phyloP scores from a whole-genome alignment of 2,329 filamentous ascomycete species.

The Hypocreales sp. region DNA sequence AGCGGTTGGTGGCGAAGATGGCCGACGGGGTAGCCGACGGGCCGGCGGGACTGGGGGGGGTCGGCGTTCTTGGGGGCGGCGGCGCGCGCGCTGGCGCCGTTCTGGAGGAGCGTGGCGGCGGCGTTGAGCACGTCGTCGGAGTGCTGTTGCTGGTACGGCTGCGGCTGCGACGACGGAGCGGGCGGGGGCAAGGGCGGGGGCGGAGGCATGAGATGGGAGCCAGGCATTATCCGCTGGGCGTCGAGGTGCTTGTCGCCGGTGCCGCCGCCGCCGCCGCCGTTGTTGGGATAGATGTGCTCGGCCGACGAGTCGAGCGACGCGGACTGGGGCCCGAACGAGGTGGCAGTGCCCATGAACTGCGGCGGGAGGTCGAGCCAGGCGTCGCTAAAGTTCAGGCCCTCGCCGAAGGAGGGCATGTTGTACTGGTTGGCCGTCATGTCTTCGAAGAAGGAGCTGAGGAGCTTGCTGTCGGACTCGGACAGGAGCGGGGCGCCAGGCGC shows the following conservation, averaged over 20 bases:
- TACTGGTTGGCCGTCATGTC: constrained; percentile 35
- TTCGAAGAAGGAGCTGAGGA: constrained; percentile 42
- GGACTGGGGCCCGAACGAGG: constrained; percentile 43
- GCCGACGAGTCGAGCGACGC: constrained; percentile 7
- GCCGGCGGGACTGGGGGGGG: constrained; percentile 8
- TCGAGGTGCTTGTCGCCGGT: constrained; percentile 5
- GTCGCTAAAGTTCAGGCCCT: constrained; percentile 32
- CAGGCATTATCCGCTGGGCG: constrained; percentile 6
- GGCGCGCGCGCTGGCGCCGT: constrained; percentile 15
- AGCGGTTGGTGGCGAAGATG: constrained; percentile 26
- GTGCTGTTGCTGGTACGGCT: constrained; percentile 11
- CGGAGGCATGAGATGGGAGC: constrained; percentile 19
- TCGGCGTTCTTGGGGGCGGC: constrained; percentile 11
- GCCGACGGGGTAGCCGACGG: constrained; percentile 19
- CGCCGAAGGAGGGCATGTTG: constrained; percentile 31
- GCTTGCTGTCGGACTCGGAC: constrained; percentile 43
- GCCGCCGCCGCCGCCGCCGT: neutral
- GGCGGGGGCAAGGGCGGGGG: constrained; percentile 14
- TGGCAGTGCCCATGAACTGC: constrained; percentile 48
- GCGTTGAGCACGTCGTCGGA: constrained; percentile 40
- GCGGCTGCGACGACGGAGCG: constrained; percentile 5
- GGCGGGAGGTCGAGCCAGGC: constrained; percentile 46
- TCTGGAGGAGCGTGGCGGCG: constrained; percentile 36
- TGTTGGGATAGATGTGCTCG: constrained; percentile 6
- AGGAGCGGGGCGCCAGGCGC: constrained; percentile 50